Evolutionary conservation across 176 grass and related monocot species (phyloP), one percentile per base, ranked within the genome.

Genomic region (Carex pumila): DNA sequence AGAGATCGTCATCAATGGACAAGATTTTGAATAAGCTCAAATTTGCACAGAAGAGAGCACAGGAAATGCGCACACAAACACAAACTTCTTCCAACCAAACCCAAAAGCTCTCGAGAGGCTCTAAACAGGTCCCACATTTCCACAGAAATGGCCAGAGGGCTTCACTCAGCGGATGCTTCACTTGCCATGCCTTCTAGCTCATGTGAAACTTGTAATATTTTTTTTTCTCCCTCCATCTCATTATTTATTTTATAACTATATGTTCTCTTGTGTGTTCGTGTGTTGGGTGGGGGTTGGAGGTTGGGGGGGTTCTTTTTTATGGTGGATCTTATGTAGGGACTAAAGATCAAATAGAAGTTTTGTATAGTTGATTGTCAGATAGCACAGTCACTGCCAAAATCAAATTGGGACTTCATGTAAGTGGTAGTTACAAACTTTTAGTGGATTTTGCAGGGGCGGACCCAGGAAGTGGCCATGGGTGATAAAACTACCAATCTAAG

Each of bases 121-220:
- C 71, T 47, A 94, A 94, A 62, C 91, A 61, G 85, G 86, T 61
- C 57, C 50, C 77, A 19, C 88, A 84, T 14, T 55, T 83, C 66
- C 77, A 41, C 39, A 97, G 89, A 71, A 94, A 87, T 68, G 71
- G 88, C 4, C 94, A 97, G 55, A 97, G 91, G 7, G 80, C 81
- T 92, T 97, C 94, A 19, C 66, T 97, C 11, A 94, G 94, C 72
- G 94, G 94, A 47, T 97, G 94, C 84, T 97, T 97, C 84, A 92
- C 92, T 34, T 97, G 94, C 77, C 92, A 94, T 90, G 87, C 94
- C 84, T 97, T 92, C 83, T 97, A 91, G 79, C 80, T 65, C 7
- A 79, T 65, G n/a, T 54, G 12, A 52, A 59, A 66, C 45, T 75
- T 5, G 71, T 75, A 75, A 10, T 67, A 17, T 67, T 50, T 75